Base-by-base conservation (phyloP, 2,329 filamentous ascomycete species). In the Penicillium brasilianum region DNA sequence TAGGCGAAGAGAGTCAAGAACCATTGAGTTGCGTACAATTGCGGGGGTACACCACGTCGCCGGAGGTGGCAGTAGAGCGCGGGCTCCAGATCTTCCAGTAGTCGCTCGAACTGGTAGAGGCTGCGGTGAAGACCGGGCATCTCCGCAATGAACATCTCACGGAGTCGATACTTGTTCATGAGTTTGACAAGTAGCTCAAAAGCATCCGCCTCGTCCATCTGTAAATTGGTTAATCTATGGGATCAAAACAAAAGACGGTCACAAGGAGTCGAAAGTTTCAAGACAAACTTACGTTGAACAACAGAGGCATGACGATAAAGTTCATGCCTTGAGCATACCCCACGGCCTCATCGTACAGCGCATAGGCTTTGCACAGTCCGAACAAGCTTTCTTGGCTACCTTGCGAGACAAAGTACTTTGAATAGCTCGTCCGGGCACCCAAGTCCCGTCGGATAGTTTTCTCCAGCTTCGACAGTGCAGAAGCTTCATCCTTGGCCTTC, bases 321-420 rank as follows among this genome's bases (percentile, higher is more conserved):
- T 98, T 99, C 91, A 99, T 97, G 73, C 95, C 95, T 77, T 99
- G 95, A 0, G 96, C 94, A 76, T 99, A 99, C 34, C 95, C 94
- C 37, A 99, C 95, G 8, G 85, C 90, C 72, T 97, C 93, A 72
- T 99, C 95, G 69, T 93, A 98, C 32, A 99, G 83, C 14, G 95
- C 95, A 78, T 99, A 99, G 1, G 95, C 93, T 78, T 98, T 99
- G 82, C 95, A 99, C 37, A 99, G 87, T 39, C 93, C 93, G 77
- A 97, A 98, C 10, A 99, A 84, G 9, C 92, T 91, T 71, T 98
- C 95, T 76, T 98, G 95, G 46, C 97, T 87, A 36, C 93, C 93
- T 63, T 93, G 90, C 36, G 93, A 91, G 64, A 93, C 90, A 63
- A 96, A 90, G 78, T 96, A 97, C 77, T 97, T 98, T 60, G 94